Base-by-base conservation (phyloP, 2,329 filamentous ascomycete species). In the Beauveria asiatica region DNA sequence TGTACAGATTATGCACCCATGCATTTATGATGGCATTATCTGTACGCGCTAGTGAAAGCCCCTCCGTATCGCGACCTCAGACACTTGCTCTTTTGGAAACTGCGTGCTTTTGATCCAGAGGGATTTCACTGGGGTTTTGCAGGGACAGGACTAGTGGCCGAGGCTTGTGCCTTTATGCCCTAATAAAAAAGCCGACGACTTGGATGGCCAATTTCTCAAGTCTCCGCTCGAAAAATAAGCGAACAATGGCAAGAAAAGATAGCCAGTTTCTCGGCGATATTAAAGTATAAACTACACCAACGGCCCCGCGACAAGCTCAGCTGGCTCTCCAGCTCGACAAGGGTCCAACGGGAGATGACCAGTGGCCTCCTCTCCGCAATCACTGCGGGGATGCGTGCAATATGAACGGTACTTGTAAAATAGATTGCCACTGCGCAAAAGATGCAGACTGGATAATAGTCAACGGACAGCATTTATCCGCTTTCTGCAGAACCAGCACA, bases 261-360 rank as follows among this genome's bases (percentile, higher is more conserved):
- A 42, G 21, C 7, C 6, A 21, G 25, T 44, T 48, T 30, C 42
- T 37, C 11, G 42, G 55, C 45, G 37, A 44, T 37, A 37, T 37
- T 16, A 58, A 58, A 44, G 37, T 25, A 42, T 42, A 58, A 58
- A 58, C 44, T 39, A n/a, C 37, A 21, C 56, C 33, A 51, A 44
- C 11, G 30, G 17, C 30, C 25, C 27, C 54, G 19, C 30, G 27
- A 25, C 54, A 45, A 33, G 45, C 46, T 37, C 45, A 42, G 51
- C 51, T 58, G 56, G 56, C 21, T 37, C 56, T 58, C 56, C 56
- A 58, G 56, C 56, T 58, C n/a, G 46, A 58, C 56, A 44, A 44
- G 56, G 56, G 39, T 58, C 21, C 16, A 2, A 25, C 46, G 45
- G 56, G 56, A 58, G 56, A 51, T 58, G 46, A 19, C 41, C 41